Evolutionary conservation across 768 basidiomycete genomes (phyloP).

Genomic region (Psilocybe subaeruginosa): DNA sequence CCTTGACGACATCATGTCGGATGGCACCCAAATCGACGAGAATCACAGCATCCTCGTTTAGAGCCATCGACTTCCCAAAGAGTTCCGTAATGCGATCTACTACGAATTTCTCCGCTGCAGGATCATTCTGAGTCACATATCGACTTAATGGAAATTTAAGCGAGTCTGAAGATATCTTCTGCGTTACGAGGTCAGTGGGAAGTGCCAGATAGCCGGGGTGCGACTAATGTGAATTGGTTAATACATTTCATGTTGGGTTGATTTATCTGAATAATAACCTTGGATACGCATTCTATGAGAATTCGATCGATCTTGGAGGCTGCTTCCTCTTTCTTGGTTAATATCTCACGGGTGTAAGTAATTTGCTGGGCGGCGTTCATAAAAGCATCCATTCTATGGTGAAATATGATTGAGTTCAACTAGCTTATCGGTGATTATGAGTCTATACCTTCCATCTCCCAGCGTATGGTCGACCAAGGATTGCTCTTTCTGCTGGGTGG

Average conservation of each 20-base stretch:
- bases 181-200: conserved; percentile 77
- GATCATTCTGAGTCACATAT: conserved; percentile 52
- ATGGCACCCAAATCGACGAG: conserved; percentile 81
- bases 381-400: conserved; percentile 22
- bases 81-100: conserved; percentile 64
- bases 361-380: conserved; percentile 71
- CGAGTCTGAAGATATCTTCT: conserved; percentile 61
- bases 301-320: conserved; percentile 76
- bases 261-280: conserved; percentile 32
- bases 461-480: conserved; percentile 87
- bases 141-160: conserved; percentile 60
- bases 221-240: conserved; percentile 41
- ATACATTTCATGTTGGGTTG: background rate
- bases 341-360: conserved; percentile 60
- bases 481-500: conserved; percentile 64
- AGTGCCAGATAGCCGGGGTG: conserved; percentile 85
- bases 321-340: conserved; percentile 57
- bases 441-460: conserved; percentile 69
- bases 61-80: conserved; percentile 55
- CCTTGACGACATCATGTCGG: conserved; percentile 64
- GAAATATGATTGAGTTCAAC: background rate
- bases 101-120: conserved; percentile 63
- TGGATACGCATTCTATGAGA: conserved; percentile 64
- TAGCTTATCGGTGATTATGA: too few species aligned
- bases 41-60: conserved; percentile 63